A percentile compares a stretch with the other conserved stretches of the same genome.
Evolutionary conservation across 805 yeast genomes (phyloP).

Genomic region (Phaffomyces opuntiae): DNA sequence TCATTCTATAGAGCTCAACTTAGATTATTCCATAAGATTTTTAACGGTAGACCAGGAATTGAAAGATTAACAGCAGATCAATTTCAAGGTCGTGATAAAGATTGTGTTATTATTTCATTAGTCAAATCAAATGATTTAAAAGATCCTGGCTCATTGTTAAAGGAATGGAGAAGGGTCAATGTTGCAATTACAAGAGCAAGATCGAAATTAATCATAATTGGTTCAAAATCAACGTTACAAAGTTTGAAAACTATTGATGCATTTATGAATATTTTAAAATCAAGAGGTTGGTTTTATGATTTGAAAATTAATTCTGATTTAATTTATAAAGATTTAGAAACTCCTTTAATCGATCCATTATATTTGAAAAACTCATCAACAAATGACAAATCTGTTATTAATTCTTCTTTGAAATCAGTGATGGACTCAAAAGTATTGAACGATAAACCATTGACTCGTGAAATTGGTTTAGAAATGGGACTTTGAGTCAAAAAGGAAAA

Average conservation of each 20-base stretch:
- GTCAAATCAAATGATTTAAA: constrained; percentile 70
- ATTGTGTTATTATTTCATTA: constrained; percentile 80
- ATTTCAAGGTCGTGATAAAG: constrained; percentile 94
- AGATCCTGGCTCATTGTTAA: constrained; percentile 68
- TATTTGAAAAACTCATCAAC: not conserved
- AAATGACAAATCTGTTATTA: not conserved
- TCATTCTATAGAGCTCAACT: constrained; percentile 84
- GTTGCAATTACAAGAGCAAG: constrained; percentile 92
- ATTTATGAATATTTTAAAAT: constrained; percentile 51
- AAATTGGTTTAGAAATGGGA: constrained; percentile 17
- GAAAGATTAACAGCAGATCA: constrained; percentile 92
- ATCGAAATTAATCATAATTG: constrained; percentile 75
- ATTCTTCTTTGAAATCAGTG: constrained; percentile 1
- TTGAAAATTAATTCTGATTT: constrained; percentile 34
- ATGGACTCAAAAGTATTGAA: constrained; percentile 12
- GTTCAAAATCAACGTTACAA: constrained; percentile 60
- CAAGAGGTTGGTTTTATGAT: constrained; percentile 57
- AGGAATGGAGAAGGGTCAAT: constrained; percentile 88
- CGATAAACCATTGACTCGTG: constrained; percentile 12
- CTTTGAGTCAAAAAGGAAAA: not conserved
- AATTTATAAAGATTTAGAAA: constrained; percentile 2
- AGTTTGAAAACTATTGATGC: constrained; percentile 45
- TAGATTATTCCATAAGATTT: constrained; percentile 32
- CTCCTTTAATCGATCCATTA: not conserved
- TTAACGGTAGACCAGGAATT: constrained; percentile 33